phyloP scores from a whole-genome alignment of 331 rosid species.

The Acacia concinna region DNA sequence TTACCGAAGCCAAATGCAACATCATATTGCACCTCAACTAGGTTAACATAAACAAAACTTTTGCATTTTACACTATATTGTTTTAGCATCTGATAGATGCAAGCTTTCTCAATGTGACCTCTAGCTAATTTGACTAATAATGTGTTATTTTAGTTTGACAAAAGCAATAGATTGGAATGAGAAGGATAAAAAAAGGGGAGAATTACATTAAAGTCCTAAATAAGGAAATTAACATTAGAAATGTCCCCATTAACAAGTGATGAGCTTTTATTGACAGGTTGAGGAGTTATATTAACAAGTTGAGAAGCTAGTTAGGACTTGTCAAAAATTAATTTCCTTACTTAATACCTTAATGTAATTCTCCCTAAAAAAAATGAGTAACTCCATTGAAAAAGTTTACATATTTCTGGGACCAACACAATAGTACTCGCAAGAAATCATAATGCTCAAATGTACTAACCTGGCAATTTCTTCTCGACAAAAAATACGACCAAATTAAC shows the following conservation, averaged over 20 bases:
- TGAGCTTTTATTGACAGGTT: no score
- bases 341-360: no score
- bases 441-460: slow-evolving; percentile 37
- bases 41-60: not conserved
- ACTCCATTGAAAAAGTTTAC: not conserved
- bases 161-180: not conserved
- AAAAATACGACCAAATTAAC: slow-evolving; percentile 71
- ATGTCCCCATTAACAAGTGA: no score
- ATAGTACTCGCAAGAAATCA: not conserved
- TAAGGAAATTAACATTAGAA: no score
- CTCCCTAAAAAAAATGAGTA: no score
- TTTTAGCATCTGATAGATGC: not conserved
- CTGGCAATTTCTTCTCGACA: slow-evolving; percentile 66
- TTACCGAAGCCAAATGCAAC: not conserved
- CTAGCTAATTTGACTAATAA: not conserved
- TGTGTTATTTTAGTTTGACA: not conserved
- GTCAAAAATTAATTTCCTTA: no score
- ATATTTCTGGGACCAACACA: not conserved
- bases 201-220: no score
- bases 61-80: not conserved
- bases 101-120: not conserved
- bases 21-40: slow-evolving; percentile 5
- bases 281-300: no score
- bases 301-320: no score
- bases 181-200: not conserved